Evolutionary conservation across 148 eudicot species (phyloP).

Genomic region (Rhododendron ferrugineum): DNA sequence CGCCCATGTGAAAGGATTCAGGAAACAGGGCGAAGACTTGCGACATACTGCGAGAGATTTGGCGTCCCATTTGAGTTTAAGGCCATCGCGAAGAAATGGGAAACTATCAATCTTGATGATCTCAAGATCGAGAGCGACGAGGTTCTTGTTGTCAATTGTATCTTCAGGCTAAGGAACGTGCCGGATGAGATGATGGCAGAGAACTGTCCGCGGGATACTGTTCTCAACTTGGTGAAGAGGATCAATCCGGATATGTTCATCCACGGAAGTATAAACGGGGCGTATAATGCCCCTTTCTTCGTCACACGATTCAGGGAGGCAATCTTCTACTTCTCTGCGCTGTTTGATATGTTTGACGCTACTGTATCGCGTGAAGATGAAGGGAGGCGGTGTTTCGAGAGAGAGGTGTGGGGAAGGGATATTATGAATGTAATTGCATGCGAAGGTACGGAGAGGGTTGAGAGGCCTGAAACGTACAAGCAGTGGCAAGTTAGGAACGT

Average conservation of each 20-base stretch:
- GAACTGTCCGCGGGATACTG: conserved; percentile 31
- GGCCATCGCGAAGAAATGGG: conserved; percentile 46
- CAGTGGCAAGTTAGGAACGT: conserved; percentile 51
- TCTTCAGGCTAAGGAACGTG: conserved; percentile 22
- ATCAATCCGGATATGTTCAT: conserved; percentile 34
- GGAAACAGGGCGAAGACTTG: conserved; percentile 45
- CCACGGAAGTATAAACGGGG: conserved; percentile 32
- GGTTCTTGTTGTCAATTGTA: conserved; percentile 30
- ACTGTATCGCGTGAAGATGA: conserved; percentile 18
- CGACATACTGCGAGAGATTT: conserved; percentile 39
- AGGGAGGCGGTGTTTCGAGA: conserved; percentile 29
- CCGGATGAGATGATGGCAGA: conserved; percentile 30
- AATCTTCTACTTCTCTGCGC: conserved; percentile 23
- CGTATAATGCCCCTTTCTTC: conserved; percentile 32
- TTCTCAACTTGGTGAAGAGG: conserved; percentile 31
- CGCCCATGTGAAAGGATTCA: conserved; percentile 44
- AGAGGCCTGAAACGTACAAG: conserved; percentile 61
- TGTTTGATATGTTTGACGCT: conserved; percentile 38
- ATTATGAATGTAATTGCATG: conserved; percentile 54
- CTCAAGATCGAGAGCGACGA: conserved; percentile 27
- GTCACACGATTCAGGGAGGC: conserved; percentile 36
- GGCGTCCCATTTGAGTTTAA: conserved; percentile 45
- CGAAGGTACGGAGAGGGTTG: conserved; percentile 54
- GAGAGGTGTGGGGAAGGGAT: conserved; percentile 32
- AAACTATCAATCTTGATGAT: conserved; percentile 32